Evolutionary conservation across 768 basidiomycete species (phyloP), one percentile per base, ranked within the genome.

Genomic region (Agrocybe chaxingu): DNA sequence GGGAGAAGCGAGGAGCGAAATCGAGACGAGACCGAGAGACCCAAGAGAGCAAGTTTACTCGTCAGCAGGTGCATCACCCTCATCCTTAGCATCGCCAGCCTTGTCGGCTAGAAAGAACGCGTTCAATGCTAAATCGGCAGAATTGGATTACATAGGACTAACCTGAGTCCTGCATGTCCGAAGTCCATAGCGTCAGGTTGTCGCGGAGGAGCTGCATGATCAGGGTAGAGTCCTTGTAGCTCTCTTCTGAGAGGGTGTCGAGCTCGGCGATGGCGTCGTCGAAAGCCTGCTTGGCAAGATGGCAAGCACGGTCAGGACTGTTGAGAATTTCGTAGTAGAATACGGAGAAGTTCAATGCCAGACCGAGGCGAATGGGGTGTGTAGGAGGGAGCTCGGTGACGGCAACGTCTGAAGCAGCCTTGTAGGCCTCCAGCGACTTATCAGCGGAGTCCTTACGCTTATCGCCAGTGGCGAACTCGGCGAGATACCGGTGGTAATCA

Each of bases 311-410:
- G 73, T 97, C 95, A 60, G 96, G 94, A 72, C 89, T 90, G 84
- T 97, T 97, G 71, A 97, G 86, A 69, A 98, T 97, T 74, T 98
- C 95, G 77, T 97, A 97, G 83, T 98, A 98, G 82, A 98, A 98
- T 44, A 98, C 95, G 47, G 93, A 97, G 84, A 98, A 98, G 84
- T 98, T 98, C 66, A 98, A 81, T 41, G 95, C 95, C 48, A 98
- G 89, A 72, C 96, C 96, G 56, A 98, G 91, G 65, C 95, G 94
- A 74, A 98, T 98, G 56, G 94, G 95, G 76, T 97, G 95, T 66
- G 94, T 97, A 30, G 91, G 89, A 19, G 88, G 92, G 39, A 98
- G 88, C 73, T 97, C 92, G 45, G 88, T 93, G 62, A 95, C 89
- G 60, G 95, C 95, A 68, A 98, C 93, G 57, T 96, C 92, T 44